Conservation (phyloP, 2,329 filamentous ascomycete species). For the Daldinia sp. region DNA sequence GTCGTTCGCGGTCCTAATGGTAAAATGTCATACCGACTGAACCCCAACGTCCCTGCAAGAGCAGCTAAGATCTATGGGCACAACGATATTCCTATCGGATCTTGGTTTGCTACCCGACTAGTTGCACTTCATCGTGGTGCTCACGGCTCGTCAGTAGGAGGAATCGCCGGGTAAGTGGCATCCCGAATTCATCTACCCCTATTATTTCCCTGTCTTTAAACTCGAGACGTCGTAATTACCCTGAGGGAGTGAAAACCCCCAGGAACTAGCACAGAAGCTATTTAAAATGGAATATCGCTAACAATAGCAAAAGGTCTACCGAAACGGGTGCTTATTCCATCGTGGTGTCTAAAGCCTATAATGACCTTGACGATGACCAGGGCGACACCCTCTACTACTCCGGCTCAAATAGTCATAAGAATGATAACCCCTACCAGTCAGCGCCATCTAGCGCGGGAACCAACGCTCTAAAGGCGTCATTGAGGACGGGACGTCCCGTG, state of each 20-base stretch:
- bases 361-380: slow-evolving; percentile 38
- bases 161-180: slow-evolving; percentile 42
- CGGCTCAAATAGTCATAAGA: slow-evolving; percentile 39
- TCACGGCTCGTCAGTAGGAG: slow-evolving; percentile 44
- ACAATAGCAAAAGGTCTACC: slow-evolving; percentile 4
- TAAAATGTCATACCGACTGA: slow-evolving; percentile 39
- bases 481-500: slow-evolving; percentile 32
- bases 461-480: slow-evolving; percentile 43
- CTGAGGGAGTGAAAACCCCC: neutral
- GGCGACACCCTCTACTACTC: slow-evolving; percentile 42
- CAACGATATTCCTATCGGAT: slow-evolving; percentile 44
- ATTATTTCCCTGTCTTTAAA: neutral
- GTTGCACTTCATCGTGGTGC: slow-evolving; percentile 48
- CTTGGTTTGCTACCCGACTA: slow-evolving; percentile 48
- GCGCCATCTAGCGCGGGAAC: slow-evolving; percentile 40
- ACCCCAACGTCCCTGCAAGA: slow-evolving; percentile 35
- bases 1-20: slow-evolving; percentile 16
- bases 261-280: neutral
- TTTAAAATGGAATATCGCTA: neutral
- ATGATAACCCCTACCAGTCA: slow-evolving; percentile 28
- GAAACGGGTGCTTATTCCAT: slow-evolving; percentile 47
- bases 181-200: neutral
- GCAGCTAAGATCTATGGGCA: slow-evolving; percentile 45
- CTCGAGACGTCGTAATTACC: neutral
- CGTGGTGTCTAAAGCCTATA: slow-evolving; percentile 40